Evolutionary conservation across 495 filamentous ascomycete species (phyloP), one percentile per base, ranked within the genome.

Genomic region (Tuber umbilicatum): DNA sequence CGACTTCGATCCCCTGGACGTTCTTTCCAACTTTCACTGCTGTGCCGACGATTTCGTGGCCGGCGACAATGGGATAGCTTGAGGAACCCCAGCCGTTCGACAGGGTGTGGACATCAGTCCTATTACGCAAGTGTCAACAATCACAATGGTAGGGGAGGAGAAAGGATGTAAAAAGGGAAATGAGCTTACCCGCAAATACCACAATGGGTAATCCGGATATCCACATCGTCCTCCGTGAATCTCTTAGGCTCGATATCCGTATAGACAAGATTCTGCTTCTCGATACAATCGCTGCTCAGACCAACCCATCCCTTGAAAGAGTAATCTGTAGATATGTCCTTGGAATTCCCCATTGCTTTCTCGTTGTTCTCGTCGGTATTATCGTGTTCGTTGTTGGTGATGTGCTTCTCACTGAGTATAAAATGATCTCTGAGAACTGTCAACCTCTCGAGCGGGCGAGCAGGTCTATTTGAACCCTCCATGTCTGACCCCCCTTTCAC

Each of bases 281-380:
- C 45, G 64, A 86, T 87, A 42, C 89, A 83, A 17, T 87, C 83
- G 21, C 84, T 79, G 79, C 90, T 86, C 73, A 89, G 85, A 79
- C 90, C 92, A 73, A 97, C 84, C 94, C 94, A 97, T 80, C 94
- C 93, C 77, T 90, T 84, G 84, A 94, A 97, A 73, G 89, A 86
- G 84, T 89, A 88, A 76, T 87, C 82, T 31, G 42, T 39, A 35
- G 70, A 37, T 42, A 76, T 75, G 41, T 72, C 69, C 21, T n/a
- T 42, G 27, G 69, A 50, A 35, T 68, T 38, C 27, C 37, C 1
- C 16, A 23, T 70, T 37, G 47, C 37, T 31, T 21, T 38, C 21
- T 73, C 16, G 42, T 17, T 45, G 16, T 45, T 45, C 14, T 45
- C 14, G 42, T 45, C 42, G 42, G 14, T 39, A 10, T 23, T 69